Conservation (phyloP, 1,139 yeast genomes). For the Sugiyamaella sp. region DNA sequence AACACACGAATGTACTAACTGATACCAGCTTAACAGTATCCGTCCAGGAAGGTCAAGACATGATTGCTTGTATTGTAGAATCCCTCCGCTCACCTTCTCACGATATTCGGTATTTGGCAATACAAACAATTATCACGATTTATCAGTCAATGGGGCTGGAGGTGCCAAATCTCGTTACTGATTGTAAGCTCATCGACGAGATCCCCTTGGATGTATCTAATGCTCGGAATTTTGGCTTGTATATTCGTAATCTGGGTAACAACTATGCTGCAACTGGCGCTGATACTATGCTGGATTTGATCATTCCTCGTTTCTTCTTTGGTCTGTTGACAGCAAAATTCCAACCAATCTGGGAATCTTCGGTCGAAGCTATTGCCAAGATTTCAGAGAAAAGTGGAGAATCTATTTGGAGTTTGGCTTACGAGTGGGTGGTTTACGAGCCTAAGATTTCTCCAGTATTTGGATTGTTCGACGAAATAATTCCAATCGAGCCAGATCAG, state of each 20-base stretch:
- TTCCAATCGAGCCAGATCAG: not conserved
- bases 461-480: conserved; percentile 14
- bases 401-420: conserved; percentile 60
- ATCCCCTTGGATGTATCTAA: conserved; percentile 69
- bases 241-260: conserved; percentile 64
- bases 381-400: conserved; percentile 51
- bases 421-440: conserved; percentile 42
- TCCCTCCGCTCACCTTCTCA: conserved; percentile 37
- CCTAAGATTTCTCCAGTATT: conserved; percentile 2
- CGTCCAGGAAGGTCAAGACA: not conserved
- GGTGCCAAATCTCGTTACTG: conserved; percentile 41
- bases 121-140: conserved; percentile 47
- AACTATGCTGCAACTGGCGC: conserved; percentile 50
- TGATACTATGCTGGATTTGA: conserved; percentile 45
- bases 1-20: conserved; percentile 3
- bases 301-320: conserved; percentile 61
- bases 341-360: conserved; percentile 85
- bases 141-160: conserved; percentile 39
- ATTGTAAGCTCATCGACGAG: conserved; percentile 63
- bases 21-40: conserved; percentile 3
- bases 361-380: conserved; percentile 59
- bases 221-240: conserved; percentile 72
- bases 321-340: conserved; percentile 78
- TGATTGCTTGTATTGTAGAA: conserved; percentile 8
- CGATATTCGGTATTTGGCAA: conserved; percentile 51